Evolutionary conservation across 2,329 filamentous ascomycete genomes (phyloP).

Genomic region (Aspergillus phoenicis): DNA sequence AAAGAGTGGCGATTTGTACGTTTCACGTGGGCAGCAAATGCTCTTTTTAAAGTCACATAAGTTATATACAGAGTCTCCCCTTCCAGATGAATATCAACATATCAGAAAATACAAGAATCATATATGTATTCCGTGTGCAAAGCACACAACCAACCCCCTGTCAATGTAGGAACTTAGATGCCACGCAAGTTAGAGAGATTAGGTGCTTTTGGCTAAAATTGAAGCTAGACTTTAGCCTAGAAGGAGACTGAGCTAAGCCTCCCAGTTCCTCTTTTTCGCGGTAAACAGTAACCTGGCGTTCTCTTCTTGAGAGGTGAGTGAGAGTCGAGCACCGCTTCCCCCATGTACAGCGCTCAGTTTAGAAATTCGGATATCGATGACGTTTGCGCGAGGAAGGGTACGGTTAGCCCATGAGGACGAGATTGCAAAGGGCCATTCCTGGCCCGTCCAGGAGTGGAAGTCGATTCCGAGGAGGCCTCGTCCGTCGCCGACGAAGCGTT

Average conservation of each 20-base stretch:
- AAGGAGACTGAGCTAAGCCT: conserved; percentile 22
- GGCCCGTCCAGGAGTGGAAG: conserved; percentile 13
- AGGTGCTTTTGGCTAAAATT: no score
- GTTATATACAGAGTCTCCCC: no score
- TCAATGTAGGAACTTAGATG: no score
- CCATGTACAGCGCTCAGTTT: conserved; percentile 27
- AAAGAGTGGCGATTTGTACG: no score
- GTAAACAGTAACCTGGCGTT: conserved; percentile 40
- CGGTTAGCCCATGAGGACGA: conserved; percentile 27
- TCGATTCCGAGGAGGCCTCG: conserved; percentile 36
- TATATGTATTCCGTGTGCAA: no score
- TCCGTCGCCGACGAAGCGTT: conserved; percentile 38
- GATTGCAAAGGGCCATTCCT: conserved; percentile 17
- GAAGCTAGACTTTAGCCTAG: background rate
- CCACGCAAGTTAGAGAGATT: no score
- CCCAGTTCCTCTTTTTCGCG: conserved; percentile 40
- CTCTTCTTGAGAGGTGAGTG: conserved; percentile 25
- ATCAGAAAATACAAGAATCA: no score
- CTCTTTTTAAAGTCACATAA: no score
- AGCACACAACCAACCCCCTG: no score
- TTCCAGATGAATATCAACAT: no score
- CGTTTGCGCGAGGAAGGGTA: conserved; percentile 19
- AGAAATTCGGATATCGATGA: conserved; percentile 31
- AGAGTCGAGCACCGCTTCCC: conserved; percentile 15
- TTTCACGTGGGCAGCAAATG: no score